Evolutionary conservation across 306 rosid species (phyloP).

Genomic region (Canavalia ensiformis): DNA sequence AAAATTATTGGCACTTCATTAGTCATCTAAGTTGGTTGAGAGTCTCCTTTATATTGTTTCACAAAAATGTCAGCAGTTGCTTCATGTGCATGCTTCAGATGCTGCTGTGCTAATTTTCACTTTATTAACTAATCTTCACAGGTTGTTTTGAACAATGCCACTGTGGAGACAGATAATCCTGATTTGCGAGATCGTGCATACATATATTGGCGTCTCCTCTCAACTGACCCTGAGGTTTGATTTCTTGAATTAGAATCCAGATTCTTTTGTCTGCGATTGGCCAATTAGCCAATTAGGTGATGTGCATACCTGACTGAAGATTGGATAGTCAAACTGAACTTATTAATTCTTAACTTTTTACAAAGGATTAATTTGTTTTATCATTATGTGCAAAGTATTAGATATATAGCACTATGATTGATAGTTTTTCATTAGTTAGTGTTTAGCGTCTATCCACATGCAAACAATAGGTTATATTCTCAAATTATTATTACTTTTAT

Average conservation of each 20-base stretch:
- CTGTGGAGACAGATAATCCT: conserved; percentile 98
- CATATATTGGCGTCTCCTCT: conserved; percentile 99
- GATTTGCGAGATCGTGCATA: conserved; percentile 99
- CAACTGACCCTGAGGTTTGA: conserved; percentile 98
- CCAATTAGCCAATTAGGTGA: conserved; percentile 26
- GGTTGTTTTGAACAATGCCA: conserved; percentile 99
- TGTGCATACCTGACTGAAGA: conserved; percentile 26
- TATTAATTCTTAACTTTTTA: conserved; percentile 19
- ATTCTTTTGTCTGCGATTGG: neutral
- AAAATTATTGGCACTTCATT: conserved; percentile 34
- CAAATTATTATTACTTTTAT: neutral
- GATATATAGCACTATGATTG: conserved; percentile 18
- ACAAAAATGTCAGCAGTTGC: neutral
- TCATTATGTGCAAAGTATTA: conserved; percentile 29
- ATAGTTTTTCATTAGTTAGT: neutral
- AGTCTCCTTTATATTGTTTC: conserved; percentile 26
- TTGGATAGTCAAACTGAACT: conserved; percentile 40
- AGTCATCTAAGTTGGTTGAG: neutral
- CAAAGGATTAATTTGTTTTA: conserved; percentile 12
- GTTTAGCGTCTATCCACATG: conserved; percentile 25
- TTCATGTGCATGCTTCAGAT: conserved; percentile 24
- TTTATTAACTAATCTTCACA: conserved; percentile 49
- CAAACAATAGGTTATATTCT: neutral
- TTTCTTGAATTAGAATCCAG: conserved; percentile 41
- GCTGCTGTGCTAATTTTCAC: conserved; percentile 45